Evolutionary conservation across 2,329 filamentous ascomycete species (phyloP).

Genomic region (Aspergillus fischeri): DNA sequence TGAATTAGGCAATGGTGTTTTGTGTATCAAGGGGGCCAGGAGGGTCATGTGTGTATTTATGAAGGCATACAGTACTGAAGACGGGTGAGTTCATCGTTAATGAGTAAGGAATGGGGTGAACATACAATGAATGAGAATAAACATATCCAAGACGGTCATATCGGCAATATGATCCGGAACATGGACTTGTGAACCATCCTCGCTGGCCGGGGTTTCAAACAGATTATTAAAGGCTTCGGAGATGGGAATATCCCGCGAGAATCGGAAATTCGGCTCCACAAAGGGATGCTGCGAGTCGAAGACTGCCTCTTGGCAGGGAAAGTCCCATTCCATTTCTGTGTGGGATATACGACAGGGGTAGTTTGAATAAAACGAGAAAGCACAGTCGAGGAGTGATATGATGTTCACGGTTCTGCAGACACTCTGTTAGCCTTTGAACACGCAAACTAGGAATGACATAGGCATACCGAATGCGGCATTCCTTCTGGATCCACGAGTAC

Average conservation of each 20-base stretch:
- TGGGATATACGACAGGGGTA: slow-evolving; percentile 40
- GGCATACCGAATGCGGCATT: slow-evolving; percentile 40
- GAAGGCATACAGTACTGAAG: slow-evolving; percentile 36
- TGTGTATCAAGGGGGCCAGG: slow-evolving; percentile 26
- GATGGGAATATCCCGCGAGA: slow-evolving; percentile 33
- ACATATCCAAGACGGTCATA: slow-evolving; percentile 38
- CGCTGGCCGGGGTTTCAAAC: slow-evolving; percentile 27
- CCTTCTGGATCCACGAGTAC: slow-evolving; percentile 41
- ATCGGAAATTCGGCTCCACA: slow-evolving; percentile 35
- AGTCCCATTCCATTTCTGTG: slow-evolving; percentile 41
- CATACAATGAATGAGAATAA: slow-evolving; percentile 42
- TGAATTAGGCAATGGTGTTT: slow-evolving; percentile 1
- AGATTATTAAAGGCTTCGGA: slow-evolving; percentile 38
- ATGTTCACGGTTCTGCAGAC: slow-evolving; percentile 34
- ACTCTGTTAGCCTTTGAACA: slow-evolving; percentile 4
- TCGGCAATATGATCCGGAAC: slow-evolving; percentile 14
- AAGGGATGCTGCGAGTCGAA: slow-evolving; percentile 43
- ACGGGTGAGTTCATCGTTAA: background rate
- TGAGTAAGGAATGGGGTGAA: background rate
- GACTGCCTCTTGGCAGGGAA: slow-evolving; percentile 40
- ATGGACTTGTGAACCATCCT: slow-evolving; percentile 8
- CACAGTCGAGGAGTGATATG: slow-evolving; percentile 42
- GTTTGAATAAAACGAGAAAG: slow-evolving; percentile 44
- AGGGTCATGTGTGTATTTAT: slow-evolving; percentile 40
- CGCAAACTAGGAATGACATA: background rate